phyloP scores from a whole-genome alignment of 2,329 filamentous ascomycete species.

The Aspergillus sp. region DNA sequence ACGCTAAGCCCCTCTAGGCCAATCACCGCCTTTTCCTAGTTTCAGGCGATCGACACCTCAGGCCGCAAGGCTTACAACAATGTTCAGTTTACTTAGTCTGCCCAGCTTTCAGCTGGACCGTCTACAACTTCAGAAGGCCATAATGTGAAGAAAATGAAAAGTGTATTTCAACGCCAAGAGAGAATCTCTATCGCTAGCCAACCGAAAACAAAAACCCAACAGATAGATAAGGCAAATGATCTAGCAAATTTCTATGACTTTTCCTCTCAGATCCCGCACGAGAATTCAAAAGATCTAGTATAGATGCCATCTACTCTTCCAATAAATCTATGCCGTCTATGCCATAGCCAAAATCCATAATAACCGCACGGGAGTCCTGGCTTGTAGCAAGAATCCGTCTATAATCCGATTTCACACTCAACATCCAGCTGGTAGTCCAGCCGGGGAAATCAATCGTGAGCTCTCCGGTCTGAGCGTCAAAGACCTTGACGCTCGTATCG shows the following conservation, averaged over 20 bases:
- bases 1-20: conserved; percentile 20
- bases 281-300: conserved; percentile 7
- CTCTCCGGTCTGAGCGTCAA: conserved; percentile 77
- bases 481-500: conserved; percentile 93
- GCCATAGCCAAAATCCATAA: conserved; percentile 83
- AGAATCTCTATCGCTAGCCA: conserved; percentile 21
- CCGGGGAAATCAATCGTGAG: conserved; percentile 83
- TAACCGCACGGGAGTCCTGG: conserved; percentile 86
- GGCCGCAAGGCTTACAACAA: background rate
- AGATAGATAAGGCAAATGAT: background rate
- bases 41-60: conserved; percentile 8
- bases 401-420: conserved; percentile 95
- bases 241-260: background rate
- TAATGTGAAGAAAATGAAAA: background rate
- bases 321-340: conserved; percentile 55
- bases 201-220: conserved; percentile 6
- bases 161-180: background rate
- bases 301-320: conserved; percentile 33
- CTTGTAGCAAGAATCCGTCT: conserved; percentile 90
- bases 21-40: conserved; percentile 16
- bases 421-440: conserved; percentile 95
- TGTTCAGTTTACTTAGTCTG: too few relatives aligned
- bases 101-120: too few relatives aligned
- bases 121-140: too few relatives aligned
- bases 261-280: conserved; percentile 7